Percentiles rank a stretch among this genome's conserved stretches.
These are phyloP conservation scores for Chaetomiaceae sp. DNA, from an alignment of 2,329 filamentous ascomycete species.

Conservation along the genomic window DNA sequence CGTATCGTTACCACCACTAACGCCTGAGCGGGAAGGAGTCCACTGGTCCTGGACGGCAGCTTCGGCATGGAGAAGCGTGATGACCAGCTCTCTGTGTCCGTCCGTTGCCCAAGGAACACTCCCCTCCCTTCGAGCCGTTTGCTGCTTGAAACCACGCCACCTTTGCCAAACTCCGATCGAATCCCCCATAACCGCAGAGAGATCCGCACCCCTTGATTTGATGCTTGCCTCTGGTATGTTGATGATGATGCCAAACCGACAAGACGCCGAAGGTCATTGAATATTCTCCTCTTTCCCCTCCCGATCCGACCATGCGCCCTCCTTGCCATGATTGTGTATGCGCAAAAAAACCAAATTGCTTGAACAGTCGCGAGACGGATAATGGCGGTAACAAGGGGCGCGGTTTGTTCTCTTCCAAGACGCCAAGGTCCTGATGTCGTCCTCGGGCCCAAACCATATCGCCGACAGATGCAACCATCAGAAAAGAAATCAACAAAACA, in stretches of 20 bases:
- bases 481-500: conserved; percentile 15
- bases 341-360: conserved; percentile 21
- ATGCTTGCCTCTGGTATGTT: conserved; percentile 23
- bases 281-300: conserved; percentile 5
- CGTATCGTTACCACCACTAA: neutral
- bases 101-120: neutral
- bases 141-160: conserved; percentile 9
- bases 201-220: conserved; percentile 20
- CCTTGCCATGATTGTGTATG: conserved; percentile 23
- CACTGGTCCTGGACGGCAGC: neutral
- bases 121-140: neutral
- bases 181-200: conserved; percentile 4
- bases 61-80: neutral
- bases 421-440: conserved; percentile 19
- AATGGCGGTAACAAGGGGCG: conserved; percentile 14
- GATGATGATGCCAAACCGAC: conserved; percentile 20
- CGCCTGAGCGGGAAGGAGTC: neutral
- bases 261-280: conserved; percentile 19
- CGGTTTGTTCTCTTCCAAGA: conserved; percentile 17
- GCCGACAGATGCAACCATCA: conserved; percentile 16
- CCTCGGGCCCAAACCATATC: conserved; percentile 3
- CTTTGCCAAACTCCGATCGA: conserved; percentile 20
- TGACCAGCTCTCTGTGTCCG: conserved; percentile 6
- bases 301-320: conserved; percentile 19
- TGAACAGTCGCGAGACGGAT: conserved; percentile 21